phyloP scores from a whole-genome alignment of 257 asterid genomes.

The Jacaranda copaia region DNA sequence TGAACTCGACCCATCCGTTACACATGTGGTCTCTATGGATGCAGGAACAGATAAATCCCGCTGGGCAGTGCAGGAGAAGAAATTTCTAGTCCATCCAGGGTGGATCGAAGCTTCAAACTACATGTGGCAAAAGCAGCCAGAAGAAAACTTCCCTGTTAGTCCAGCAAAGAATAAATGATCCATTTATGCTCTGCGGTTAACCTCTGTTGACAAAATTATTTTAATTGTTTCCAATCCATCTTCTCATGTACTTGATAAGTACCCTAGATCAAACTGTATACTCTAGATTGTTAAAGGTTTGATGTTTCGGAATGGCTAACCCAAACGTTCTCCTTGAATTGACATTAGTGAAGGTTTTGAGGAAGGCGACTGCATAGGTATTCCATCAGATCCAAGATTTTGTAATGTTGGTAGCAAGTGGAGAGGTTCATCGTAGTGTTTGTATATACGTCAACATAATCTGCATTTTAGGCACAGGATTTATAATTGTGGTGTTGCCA shows the following conservation, averaged over 20 bases:
- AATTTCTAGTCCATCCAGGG: constrained; percentile 67
- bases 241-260: not conserved
- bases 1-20: constrained; percentile 61
- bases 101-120: constrained; percentile 83
- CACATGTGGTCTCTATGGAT: constrained; percentile 77
- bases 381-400: constrained; percentile 15
- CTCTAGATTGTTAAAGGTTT: constrained; percentile 2
- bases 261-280: constrained; percentile 1
- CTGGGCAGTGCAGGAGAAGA: constrained; percentile 63
- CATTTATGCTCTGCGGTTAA: constrained; percentile 3
- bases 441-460: not conserved
- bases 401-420: not conserved
- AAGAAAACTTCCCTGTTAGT: constrained; percentile 63
- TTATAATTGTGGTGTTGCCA: not conserved
- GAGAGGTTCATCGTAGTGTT: not conserved
- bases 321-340: not conserved
- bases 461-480: too few relatives aligned
- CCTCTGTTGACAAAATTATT: constrained; percentile 18
- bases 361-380: constrained; percentile 2
- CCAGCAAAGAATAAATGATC: constrained; percentile 39
- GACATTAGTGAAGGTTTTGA: not conserved
- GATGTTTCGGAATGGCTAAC: constrained; percentile 4
- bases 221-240: not conserved
- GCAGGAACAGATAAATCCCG: constrained; percentile 72
- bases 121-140: constrained; percentile 75